These are phyloP conservation scores for Hortiboletus flavorubellus DNA, from an alignment of 768 basidiomycete species.

Conservation along the genomic window DNA sequence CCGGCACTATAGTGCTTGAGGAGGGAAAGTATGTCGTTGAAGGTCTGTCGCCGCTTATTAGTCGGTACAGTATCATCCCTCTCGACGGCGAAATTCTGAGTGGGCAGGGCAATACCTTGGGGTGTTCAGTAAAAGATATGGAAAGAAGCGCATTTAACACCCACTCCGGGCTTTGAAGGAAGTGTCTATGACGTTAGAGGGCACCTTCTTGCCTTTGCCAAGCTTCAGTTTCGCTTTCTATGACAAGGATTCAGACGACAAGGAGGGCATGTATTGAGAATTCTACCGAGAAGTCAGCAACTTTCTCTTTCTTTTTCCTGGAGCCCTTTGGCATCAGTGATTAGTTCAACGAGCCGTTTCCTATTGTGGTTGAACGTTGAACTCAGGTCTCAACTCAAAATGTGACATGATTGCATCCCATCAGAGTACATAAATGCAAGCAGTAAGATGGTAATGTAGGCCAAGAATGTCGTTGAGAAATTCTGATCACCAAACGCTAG, in stretches of 20 bases:
- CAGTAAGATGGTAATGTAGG: neutral
- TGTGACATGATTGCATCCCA: neutral
- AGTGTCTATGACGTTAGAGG: conserved; percentile 88
- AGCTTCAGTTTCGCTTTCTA: conserved; percentile 97
- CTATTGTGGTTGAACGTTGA: neutral
- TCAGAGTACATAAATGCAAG: conserved; percentile 8
- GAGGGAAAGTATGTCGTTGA: conserved; percentile 73
- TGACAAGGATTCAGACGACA: neutral
- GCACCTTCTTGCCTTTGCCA: conserved; percentile 84
- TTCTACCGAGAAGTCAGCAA: conserved; percentile 78
- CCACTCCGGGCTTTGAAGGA: conserved; percentile 93
- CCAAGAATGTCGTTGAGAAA: neutral
- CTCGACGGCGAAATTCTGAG: conserved; percentile 68
- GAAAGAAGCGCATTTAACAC: conserved; percentile 25
- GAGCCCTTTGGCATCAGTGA: conserved; percentile 74
- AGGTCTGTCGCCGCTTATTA: conserved; percentile 71
- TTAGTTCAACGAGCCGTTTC: neutral
- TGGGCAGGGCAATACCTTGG: conserved; percentile 84
- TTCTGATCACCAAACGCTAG: conserved; percentile 24
- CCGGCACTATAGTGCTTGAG: conserved; percentile 80
- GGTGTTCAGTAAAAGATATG: conserved; percentile 7
- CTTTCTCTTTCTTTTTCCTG: conserved; percentile 85
- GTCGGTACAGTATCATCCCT: conserved; percentile 58
- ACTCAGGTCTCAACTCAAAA: too few species aligned
- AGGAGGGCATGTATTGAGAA: neutral